Conservation (phyloP, 2,329 filamentous ascomycete genomes). For the Blastomyces gilchristii region DNA sequence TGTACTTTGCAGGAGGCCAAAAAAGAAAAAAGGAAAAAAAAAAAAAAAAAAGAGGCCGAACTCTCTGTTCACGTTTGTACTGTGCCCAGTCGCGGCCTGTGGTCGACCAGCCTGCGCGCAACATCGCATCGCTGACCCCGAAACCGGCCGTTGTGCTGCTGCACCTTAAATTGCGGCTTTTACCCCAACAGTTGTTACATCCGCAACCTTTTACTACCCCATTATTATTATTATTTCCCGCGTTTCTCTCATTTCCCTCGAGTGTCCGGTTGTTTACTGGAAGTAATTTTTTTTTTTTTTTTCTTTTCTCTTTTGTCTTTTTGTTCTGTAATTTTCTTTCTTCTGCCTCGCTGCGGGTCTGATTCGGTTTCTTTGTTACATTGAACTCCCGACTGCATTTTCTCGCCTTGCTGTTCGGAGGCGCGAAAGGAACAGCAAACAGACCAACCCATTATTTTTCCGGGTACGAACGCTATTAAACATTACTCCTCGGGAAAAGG, state of each 20-base stretch:
- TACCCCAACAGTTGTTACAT: not conserved
- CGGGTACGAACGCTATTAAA: not conserved
- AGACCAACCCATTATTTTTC: constrained; percentile 10
- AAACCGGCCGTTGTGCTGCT: not conserved
- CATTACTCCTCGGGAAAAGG: not conserved
- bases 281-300: not conserved
- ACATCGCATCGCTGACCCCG: not conserved
- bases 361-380: constrained; percentile 5
- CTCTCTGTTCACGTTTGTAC: not conserved
- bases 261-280: not conserved
- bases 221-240: constrained; percentile 15
- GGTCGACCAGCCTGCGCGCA: not conserved
- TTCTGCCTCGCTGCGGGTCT: constrained; percentile 1
- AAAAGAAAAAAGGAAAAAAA: too few species aligned
- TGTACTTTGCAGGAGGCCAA: not conserved
- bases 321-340: constrained; percentile 4
- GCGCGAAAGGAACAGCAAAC: constrained; percentile 4
- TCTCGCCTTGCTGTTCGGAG: not conserved
- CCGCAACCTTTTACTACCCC: constrained; percentile 17
- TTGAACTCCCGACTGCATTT: constrained; percentile 6
- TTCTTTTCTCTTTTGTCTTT: constrained; percentile 6
- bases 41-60: too few species aligned
- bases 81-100: not conserved
- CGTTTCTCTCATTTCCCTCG: constrained; percentile 11
- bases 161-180: constrained; percentile 5